Evolutionary conservation across 1,284 basidiomycete species (phyloP).

Genomic region (Ceratobasidium sp.): DNA sequence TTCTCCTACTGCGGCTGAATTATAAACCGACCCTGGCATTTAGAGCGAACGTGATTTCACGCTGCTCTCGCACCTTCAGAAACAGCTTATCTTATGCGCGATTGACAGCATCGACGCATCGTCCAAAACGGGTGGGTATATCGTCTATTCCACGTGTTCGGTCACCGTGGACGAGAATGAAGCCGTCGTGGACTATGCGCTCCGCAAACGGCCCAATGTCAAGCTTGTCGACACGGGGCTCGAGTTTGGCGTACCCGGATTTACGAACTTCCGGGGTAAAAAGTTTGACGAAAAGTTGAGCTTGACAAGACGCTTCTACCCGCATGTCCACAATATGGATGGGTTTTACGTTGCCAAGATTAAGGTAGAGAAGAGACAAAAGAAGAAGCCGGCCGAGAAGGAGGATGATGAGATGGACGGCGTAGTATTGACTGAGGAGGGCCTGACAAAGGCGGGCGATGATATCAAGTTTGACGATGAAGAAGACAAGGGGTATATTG

Average conservation of each 20-base stretch:
- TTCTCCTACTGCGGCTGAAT: slow-evolving; percentile 6
- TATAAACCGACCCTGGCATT: slow-evolving; percentile 15
- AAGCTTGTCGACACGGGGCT: slow-evolving; percentile 93
- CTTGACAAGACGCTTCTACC: slow-evolving; percentile 88
- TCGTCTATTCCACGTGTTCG: slow-evolving; percentile 99
- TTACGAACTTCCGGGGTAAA: slow-evolving; percentile 89
- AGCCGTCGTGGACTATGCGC: slow-evolving; percentile 97
- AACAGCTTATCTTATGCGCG: slow-evolving; percentile 97
- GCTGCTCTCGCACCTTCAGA: slow-evolving; percentile 94
- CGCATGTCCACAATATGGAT: slow-evolving; percentile 95
- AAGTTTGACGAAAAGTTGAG: slow-evolving; percentile 80
- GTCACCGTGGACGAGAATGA: slow-evolving; percentile 99
- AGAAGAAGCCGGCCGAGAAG: slow-evolving; percentile 50
- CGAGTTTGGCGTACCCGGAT: slow-evolving; percentile 92
- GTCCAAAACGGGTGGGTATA: slow-evolving; percentile 89
- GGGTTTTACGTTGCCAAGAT: slow-evolving; percentile 99
- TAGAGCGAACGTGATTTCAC: slow-evolving; percentile 95
- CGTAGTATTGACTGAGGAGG: slow-evolving; percentile 48
- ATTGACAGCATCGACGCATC: slow-evolving; percentile 94
- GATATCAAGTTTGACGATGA: slow-evolving; percentile 65
- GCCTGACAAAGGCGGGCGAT: slow-evolving; percentile 47
- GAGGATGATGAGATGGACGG: slow-evolving; percentile 52
- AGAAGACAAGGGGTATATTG: slow-evolving; percentile 71
- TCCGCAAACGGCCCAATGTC: slow-evolving; percentile 94
- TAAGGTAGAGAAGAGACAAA: slow-evolving; percentile 83